Conservation (phyloP, 2,329 filamentous ascomycete species). For the Fusarium abutilonis region DNA sequence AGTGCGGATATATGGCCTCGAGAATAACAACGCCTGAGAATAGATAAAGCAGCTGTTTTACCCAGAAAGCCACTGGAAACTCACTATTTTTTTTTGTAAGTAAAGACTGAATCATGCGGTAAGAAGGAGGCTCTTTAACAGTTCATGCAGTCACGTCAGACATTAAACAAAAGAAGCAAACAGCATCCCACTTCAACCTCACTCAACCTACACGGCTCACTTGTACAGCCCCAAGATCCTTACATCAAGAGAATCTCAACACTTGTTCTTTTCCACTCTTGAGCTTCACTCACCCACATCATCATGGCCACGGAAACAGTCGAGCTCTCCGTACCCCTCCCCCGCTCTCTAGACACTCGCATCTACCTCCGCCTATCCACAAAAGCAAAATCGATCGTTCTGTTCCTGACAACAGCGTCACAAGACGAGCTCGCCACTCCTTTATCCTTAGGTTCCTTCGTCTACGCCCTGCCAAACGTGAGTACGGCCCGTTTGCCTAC, state of each 20-base stretch:
- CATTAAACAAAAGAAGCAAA: background rate
- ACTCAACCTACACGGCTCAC: background rate
- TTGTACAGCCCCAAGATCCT: background rate
- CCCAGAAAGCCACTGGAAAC: background rate
- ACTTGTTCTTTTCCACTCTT: no score
- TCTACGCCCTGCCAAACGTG: slow-evolving; percentile 94
- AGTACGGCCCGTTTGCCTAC: slow-evolving; percentile 38
- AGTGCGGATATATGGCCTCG: slow-evolving; percentile 3
- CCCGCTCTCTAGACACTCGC: slow-evolving; percentile 67
- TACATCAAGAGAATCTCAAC: background rate
- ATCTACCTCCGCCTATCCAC: slow-evolving; percentile 69
- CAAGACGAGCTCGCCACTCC: slow-evolving; percentile 61
- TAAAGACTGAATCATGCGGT: background rate
- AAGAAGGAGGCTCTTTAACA: background rate
- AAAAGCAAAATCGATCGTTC: slow-evolving; percentile 64
- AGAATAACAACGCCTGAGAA: background rate
- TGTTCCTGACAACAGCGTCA: slow-evolving; percentile 69
- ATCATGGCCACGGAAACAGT: slow-evolving; percentile 43
- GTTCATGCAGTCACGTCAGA: slow-evolving; percentile 8
- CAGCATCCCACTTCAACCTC: slow-evolving; percentile 1
- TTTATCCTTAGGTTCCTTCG: slow-evolving; percentile 82
- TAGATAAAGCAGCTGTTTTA: background rate
- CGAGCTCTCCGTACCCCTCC: slow-evolving; percentile 68
- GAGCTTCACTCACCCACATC: background rate
- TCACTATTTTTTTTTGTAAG: background rate